These are phyloP conservation scores for Tremellales sp. DNA, from an alignment of 1,284 basidiomycete genomes.

Conservation along the genomic window DNA sequence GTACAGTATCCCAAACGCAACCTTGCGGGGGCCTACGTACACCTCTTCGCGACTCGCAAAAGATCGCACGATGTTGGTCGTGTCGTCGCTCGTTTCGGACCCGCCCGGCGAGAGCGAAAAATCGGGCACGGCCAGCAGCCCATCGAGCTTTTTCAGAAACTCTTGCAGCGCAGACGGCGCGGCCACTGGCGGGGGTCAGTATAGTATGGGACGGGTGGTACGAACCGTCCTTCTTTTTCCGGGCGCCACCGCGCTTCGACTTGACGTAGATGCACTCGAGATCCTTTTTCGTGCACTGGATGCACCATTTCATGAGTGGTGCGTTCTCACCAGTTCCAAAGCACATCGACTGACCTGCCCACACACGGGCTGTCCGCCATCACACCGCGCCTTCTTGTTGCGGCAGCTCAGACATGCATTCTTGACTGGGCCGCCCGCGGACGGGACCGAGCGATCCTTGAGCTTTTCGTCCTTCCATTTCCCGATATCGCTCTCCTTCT, in stretches of 20 bases:
- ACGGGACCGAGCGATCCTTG: no score
- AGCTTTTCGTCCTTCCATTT: constrained; percentile 13
- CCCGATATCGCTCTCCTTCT: constrained; percentile 5
- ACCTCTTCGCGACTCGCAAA: constrained; percentile 37
- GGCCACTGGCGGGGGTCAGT: not conserved
- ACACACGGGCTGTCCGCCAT: constrained; percentile 45
- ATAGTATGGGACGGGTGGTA: not conserved
- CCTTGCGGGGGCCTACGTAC: no score
- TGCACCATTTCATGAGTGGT: not conserved
- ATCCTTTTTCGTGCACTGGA: constrained; percentile 41
- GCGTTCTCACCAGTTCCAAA: not conserved
- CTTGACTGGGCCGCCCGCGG: constrained; percentile 43
- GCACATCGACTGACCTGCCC: constrained; percentile 37
- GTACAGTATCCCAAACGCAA: no score
- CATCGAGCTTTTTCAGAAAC: constrained; percentile 45
- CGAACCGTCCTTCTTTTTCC: constrained; percentile 43
- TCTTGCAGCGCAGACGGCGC: constrained; percentile 39
- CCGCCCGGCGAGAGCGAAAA: constrained; percentile 20
- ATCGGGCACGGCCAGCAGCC: constrained; percentile 28
- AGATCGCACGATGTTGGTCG: constrained; percentile 33
- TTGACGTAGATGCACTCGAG: constrained; percentile 49
- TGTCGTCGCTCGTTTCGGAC: constrained; percentile 28
- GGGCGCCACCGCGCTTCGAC: constrained; percentile 46
- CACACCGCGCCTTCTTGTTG: constrained; percentile 48
- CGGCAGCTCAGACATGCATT: constrained; percentile 48